Conservation (phyloP, 2,329 filamentous ascomycete species). For the Hypocrella siamensis region DNA sequence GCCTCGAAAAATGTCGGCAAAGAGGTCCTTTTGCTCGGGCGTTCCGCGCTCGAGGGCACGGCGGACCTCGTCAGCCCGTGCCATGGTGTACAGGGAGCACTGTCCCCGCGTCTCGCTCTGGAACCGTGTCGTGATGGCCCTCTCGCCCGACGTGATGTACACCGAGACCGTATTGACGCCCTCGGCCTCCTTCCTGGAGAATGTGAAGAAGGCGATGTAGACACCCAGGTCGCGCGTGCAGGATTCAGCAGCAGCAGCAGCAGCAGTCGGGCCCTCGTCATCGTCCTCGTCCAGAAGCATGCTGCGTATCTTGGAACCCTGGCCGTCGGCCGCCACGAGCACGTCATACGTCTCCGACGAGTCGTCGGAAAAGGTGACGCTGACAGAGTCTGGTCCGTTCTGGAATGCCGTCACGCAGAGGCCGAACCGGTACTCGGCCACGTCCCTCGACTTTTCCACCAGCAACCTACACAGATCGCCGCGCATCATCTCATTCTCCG, state of each 20-base stretch:
- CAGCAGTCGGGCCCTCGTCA: constrained; percentile 8
- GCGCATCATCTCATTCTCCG: constrained; percentile 45
- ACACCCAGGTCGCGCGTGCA: constrained; percentile 7
- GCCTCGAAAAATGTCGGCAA: constrained; percentile 21
- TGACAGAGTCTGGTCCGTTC: constrained; percentile 14
- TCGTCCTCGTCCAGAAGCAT: constrained; percentile 12
- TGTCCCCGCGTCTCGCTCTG: constrained; percentile 10
- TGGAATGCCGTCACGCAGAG: constrained; percentile 12
- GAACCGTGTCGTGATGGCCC: constrained; percentile 16
- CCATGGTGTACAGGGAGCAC: constrained; percentile 9
- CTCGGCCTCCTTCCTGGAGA: constrained; percentile 12
- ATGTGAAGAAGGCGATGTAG: constrained; percentile 24
- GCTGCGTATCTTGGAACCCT: constrained; percentile 5
- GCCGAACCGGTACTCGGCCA: constrained; percentile 13
- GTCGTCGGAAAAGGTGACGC: constrained; percentile 27
- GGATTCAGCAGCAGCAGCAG: no score
- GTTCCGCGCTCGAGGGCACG: constrained; percentile 6
- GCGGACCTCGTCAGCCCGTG: constrained; percentile 9
- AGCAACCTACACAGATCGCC: constrained; percentile 37
- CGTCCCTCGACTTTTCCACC: constrained; percentile 21
- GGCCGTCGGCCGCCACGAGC: constrained; percentile 39
- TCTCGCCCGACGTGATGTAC: constrained; percentile 18
- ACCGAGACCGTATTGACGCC: constrained; percentile 5
- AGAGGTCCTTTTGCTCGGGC: constrained; percentile 16
- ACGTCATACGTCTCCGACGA: constrained; percentile 28